phyloP scores from a whole-genome alignment of 2,329 filamentous ascomycete species.

The Sclerotinia minor region DNA sequence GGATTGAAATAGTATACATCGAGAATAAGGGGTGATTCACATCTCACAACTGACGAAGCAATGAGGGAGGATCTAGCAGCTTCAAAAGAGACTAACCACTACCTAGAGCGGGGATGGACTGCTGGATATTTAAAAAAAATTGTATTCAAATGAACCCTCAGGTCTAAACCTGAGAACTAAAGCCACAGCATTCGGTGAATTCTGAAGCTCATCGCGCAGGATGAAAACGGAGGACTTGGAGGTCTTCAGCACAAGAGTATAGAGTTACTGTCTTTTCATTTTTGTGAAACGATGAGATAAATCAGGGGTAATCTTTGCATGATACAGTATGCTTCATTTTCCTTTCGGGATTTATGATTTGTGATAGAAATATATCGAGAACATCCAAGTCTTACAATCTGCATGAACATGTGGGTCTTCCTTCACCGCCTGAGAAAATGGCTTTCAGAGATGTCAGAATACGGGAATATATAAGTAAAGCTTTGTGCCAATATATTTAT shows the following conservation, averaged over 20 bases:
- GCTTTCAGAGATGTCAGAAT: background rate
- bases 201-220: background rate
- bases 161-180: too few relatives aligned
- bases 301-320: background rate
- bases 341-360: background rate
- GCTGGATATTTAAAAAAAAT: background rate
- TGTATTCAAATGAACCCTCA: background rate
- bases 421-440: conserved; percentile 14
- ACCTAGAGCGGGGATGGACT: background rate
- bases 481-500: conserved; percentile 1
- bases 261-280: too few relatives aligned
- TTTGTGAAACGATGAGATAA: background rate
- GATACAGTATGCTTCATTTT: background rate
- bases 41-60: background rate
- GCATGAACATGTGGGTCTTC: conserved; percentile 13
- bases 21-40: background rate
- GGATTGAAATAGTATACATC: background rate
- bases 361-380: conserved; percentile 3
- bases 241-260: too few relatives aligned
- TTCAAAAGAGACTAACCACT: too few relatives aligned
- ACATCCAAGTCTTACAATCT: background rate
- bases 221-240: too few relatives aligned
- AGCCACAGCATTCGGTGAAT: too few relatives aligned
- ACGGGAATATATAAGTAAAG: conserved; percentile 4
- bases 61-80: background rate